These are phyloP conservation scores for Lipomyces starkeyi DNA, from an alignment of 805 yeast species.

Conservation along the genomic window DNA sequence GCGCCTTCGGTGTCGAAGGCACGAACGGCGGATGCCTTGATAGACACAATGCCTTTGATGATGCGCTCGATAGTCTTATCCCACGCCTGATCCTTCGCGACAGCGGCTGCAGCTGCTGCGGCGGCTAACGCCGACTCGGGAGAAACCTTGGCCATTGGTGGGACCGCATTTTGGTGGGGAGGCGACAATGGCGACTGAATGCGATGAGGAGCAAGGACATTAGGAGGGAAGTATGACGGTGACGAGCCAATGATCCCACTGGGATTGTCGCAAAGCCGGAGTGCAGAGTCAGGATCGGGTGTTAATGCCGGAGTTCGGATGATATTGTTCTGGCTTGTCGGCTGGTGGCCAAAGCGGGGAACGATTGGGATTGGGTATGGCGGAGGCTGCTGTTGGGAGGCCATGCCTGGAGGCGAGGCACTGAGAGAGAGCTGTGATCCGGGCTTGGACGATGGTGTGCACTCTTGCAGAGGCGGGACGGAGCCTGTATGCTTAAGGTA, in stretches of 20 bases:
- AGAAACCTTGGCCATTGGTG: conserved; percentile 2
- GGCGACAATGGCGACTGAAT: conserved; percentile 14
- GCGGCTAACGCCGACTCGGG: conserved; percentile 7
- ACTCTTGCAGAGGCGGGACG: neutral
- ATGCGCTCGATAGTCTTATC: conserved; percentile 36
- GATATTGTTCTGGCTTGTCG: conserved; percentile 14
- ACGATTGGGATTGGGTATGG: conserved; percentile 6
- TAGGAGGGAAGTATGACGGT: conserved; percentile 9
- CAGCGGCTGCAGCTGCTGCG: conserved; percentile 11
- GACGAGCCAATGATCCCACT: conserved; percentile 10
- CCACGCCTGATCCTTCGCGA: conserved; percentile 32
- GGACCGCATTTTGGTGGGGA: neutral
- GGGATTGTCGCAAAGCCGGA: conserved; percentile 21
- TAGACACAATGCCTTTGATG: conserved; percentile 36
- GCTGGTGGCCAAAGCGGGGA: neutral
- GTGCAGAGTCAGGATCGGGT: conserved; percentile 35
- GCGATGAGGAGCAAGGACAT: neutral
- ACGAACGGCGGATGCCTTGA: conserved; percentile 35
- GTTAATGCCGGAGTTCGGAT: conserved; percentile 33
- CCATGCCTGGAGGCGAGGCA: conserved; percentile 4
- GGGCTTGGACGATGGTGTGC: neutral
- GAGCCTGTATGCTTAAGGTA: neutral
- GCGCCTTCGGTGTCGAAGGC: conserved; percentile 36
- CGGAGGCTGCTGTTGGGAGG: conserved; percentile 12
- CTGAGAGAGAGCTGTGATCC: neutral